Evolutionary conservation across 108 stramenopile genomes (phyloP).

Genomic region (Conticribra weissflogii): DNA sequence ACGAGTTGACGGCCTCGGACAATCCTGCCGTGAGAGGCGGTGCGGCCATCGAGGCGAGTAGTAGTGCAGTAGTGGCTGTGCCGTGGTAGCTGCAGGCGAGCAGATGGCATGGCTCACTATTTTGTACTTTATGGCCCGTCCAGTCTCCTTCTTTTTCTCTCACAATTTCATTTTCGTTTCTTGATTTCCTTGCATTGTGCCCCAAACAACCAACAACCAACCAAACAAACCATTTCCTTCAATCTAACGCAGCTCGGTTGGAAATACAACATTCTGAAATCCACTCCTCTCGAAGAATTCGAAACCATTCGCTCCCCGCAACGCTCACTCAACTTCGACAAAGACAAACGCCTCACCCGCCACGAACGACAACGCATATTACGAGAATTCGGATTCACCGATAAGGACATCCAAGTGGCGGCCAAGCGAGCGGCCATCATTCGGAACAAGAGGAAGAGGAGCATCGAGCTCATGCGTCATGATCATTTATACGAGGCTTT

Average conservation of each 20-base stretch:
- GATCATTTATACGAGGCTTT: background rate
- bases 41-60: slow-evolving; percentile 8
- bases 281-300: background rate
- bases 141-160: background rate
- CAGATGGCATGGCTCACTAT: no score
- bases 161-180: background rate
- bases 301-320: background rate
- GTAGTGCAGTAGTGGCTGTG: no score
- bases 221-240: background rate
- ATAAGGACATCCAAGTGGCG: slow-evolving; percentile 1
- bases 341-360: slow-evolving; percentile 5
- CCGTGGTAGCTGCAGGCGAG: no score
- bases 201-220: background rate
- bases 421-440: slow-evolving; percentile 11
- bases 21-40: slow-evolving; percentile 4
- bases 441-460: background rate
- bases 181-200: background rate
- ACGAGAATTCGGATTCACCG: background rate
- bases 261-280: slow-evolving; percentile 5
- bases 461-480: slow-evolving; percentile 1
- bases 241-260: background rate
- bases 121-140: no score
- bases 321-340: background rate
- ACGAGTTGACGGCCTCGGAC: slow-evolving; percentile 2
- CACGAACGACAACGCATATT: slow-evolving; percentile 6